Conservation (phyloP, 306 rosid genomes). For the Acacia acuminata region DNA sequence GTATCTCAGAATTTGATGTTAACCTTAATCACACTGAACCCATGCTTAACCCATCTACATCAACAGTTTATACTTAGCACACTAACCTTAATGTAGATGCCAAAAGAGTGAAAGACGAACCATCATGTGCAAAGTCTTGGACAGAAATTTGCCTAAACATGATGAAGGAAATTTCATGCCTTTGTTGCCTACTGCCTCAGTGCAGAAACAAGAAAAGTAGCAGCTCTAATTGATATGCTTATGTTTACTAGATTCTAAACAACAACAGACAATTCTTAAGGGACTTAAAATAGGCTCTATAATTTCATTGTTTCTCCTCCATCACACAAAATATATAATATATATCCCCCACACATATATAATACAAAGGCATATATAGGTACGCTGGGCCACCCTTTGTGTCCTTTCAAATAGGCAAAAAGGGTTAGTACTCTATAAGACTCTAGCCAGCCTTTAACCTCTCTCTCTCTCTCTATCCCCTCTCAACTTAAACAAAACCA, state of each 20-base stretch:
- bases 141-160: neutral
- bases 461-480: neutral
- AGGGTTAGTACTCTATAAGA: neutral
- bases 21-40: conserved; percentile 29
- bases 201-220: neutral
- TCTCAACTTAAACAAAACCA: neutral
- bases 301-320: conserved; percentile 17
- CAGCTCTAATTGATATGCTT: conserved; percentile 3
- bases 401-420: conserved; percentile 25
- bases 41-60: neutral
- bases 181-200: conserved; percentile 10
- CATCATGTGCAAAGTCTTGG: neutral
- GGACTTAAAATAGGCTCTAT: conserved; percentile 2
- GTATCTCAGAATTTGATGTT: conserved; percentile 24
- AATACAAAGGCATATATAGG: conserved; percentile 6
- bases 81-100: neutral
- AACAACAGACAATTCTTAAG: conserved; percentile 12
- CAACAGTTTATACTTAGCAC: neutral
- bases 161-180: conserved; percentile 12
- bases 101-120: conserved; percentile 18
- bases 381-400: conserved; percentile 24
- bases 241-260: conserved; percentile 15
- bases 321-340: neutral
- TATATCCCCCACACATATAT: neutral
- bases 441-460: neutral